Percentiles rank a stretch among this genome's conserved stretches.
Evolutionary conservation across 2,329 filamentous ascomycete species (phyloP).

Genomic region (Alternaria postmessia): DNA sequence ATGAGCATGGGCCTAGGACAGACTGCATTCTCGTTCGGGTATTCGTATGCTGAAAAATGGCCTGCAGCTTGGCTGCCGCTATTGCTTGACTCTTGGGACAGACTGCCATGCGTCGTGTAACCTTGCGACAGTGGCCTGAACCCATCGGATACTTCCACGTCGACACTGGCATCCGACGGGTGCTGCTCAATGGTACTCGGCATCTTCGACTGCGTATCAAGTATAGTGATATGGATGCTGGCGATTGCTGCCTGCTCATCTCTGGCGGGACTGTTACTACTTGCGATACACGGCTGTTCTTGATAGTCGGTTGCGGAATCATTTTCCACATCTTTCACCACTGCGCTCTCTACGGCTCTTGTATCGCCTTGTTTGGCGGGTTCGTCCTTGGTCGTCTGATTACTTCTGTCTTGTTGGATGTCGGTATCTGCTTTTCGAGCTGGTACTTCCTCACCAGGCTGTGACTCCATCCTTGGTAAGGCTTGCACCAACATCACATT

Average conservation of each 20-base stretch:
- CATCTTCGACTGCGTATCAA: not conserved
- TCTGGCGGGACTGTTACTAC: not conserved
- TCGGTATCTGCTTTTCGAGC: not conserved
- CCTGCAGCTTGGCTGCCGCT: not conserved
- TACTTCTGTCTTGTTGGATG: not conserved
- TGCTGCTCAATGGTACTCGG: not conserved
- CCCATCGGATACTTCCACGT: not conserved
- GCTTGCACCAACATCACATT: not conserved
- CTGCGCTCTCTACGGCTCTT: not conserved
- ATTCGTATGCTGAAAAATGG: not conserved
- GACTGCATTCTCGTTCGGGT: slow-evolving; percentile 12
- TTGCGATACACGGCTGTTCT: not conserved
- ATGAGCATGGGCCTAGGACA: slow-evolving; percentile 12
- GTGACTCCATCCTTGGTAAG: not conserved
- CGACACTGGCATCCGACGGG: not conserved
- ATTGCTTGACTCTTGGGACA: not conserved
- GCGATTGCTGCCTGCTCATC: not conserved
- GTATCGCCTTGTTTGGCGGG: not conserved
- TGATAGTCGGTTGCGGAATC: not conserved
- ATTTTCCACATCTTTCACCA: not conserved
- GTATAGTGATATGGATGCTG: not conserved
- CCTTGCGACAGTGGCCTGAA: not conserved
- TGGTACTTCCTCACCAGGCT: not conserved
- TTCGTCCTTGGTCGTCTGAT: not conserved
- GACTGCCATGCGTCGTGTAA: not conserved